These are phyloP conservation scores for Phytophthora vignae DNA, from an alignment of 352 stramenopile genomes.

Conservation along the genomic window DNA sequence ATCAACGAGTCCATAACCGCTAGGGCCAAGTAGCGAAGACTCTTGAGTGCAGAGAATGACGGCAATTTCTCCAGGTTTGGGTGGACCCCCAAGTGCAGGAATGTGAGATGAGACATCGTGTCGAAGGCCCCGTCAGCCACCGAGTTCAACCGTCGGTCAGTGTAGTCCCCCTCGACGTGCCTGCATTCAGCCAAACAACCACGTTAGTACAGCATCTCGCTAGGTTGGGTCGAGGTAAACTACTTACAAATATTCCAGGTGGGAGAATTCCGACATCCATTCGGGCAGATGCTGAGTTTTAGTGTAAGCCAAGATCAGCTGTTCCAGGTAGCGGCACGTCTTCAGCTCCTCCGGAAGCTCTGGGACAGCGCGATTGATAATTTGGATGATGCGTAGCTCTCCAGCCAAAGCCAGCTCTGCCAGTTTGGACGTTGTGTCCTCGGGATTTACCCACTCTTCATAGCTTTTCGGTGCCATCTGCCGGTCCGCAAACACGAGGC, in stretches of 20 bases:
- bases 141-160: conserved; percentile 25
- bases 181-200: not conserved
- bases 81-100: conserved; percentile 40
- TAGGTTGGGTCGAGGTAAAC: not conserved
- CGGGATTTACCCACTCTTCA: conserved; percentile 49
- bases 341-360: conserved; percentile 43
- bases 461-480: conserved; percentile 37
- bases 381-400: conserved; percentile 52
- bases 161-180: conserved; percentile 41
- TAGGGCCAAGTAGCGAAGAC: conserved; percentile 35
- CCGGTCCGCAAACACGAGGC: conserved; percentile 52
- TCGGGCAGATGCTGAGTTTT: conserved; percentile 40
- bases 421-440: conserved; percentile 43
- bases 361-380: conserved; percentile 55
- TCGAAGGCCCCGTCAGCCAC: conserved; percentile 32
- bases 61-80: conserved; percentile 32
- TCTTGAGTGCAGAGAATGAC: conserved; percentile 34
- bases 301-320: conserved; percentile 51
- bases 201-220: not conserved
- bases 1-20: conserved; percentile 21
- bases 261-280: conserved; percentile 40
- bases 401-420: conserved; percentile 38
- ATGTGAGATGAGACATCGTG: conserved; percentile 40
- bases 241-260: conserved; percentile 53
- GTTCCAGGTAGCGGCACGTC: conserved; percentile 42